Conservation (phyloP, 371 early-diverging fungal species). For the Actinomortierella ambigua region DNA sequence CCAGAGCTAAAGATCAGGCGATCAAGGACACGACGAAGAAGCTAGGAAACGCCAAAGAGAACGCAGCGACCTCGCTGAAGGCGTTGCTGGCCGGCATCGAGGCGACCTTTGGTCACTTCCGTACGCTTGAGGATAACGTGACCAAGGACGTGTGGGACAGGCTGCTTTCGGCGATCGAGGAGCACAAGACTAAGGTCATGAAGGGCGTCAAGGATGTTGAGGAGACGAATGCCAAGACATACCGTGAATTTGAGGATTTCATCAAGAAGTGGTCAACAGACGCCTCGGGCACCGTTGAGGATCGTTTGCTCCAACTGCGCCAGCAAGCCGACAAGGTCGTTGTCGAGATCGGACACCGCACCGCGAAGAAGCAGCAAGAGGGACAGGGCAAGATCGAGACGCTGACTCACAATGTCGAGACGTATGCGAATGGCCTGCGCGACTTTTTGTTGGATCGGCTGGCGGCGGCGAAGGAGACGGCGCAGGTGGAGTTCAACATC, state of each 20-base stretch:
- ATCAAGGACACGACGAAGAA: constrained; percentile 17
- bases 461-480: constrained; percentile 30
- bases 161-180: constrained; percentile 29
- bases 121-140: constrained; percentile 24
- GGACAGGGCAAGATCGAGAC: constrained; percentile 22
- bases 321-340: constrained; percentile 19
- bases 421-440: constrained; percentile 22
- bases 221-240: constrained; percentile 24
- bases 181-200: constrained; percentile 23
- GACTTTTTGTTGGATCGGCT: constrained; percentile 31
- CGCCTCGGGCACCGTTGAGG: constrained; percentile 13
- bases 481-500: constrained; percentile 18
- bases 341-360: constrained; percentile 19
- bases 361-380: constrained; percentile 12
- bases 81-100: constrained; percentile 38
- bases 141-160: constrained; percentile 33
- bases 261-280: constrained; percentile 27
- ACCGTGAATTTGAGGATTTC: constrained; percentile 31
- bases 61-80: constrained; percentile 17
- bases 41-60: constrained; percentile 15
- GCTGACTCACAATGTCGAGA: constrained; percentile 25
- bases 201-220: constrained; percentile 18
- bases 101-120: constrained; percentile 21
- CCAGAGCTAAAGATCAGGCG: constrained; percentile 18
- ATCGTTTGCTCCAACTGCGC: constrained; percentile 14